phyloP scores from a whole-genome alignment of 1,284 basidiomycete species.

The Apiotrichum gracile region DNA sequence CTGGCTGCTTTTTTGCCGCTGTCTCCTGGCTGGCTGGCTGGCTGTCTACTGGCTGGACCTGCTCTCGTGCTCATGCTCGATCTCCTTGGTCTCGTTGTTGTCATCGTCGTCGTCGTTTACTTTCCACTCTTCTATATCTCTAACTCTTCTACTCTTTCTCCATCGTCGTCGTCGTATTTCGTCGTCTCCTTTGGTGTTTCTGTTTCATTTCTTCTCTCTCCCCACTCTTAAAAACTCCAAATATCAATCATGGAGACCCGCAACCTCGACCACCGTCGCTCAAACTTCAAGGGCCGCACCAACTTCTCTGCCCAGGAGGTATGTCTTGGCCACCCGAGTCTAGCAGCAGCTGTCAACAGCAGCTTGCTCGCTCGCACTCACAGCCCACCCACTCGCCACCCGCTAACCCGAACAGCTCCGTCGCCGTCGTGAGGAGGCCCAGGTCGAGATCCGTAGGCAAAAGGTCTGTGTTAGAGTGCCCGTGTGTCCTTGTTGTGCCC shows the following conservation, averaged over 20 bases:
- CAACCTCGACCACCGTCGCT: slow-evolving; percentile 45
- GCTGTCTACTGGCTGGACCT: no score
- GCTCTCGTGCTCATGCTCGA: not conserved
- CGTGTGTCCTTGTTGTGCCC: not conserved
- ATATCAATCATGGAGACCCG: slow-evolving; percentile 24
- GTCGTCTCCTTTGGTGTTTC: no score
- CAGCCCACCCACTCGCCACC: not conserved
- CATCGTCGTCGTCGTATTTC: no score
- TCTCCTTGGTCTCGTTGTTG: not conserved
- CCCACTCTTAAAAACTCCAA: not conserved
- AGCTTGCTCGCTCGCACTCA: not conserved
- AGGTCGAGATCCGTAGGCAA: slow-evolving; percentile 93
- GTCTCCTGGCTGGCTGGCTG: no score
- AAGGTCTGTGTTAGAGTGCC: slow-evolving; percentile 51
- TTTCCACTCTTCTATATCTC: not conserved
- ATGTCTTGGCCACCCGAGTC: not conserved
- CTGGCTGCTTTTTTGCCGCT: no score
- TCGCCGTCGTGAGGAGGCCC: slow-evolving; percentile 90
- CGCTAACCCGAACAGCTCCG: slow-evolving; percentile 54
- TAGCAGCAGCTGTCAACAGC: no score
- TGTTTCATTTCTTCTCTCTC: not conserved
- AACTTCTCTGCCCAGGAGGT: slow-evolving; percentile 49
- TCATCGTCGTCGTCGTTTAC: not conserved
- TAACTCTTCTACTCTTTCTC: not conserved
- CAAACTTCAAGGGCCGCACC: slow-evolving; percentile 49